Evolutionary conservation across 2,329 filamentous ascomycete species (phyloP), one percentile per base, ranked within the genome.

Genomic region (Neofusicoccum laricinum): DNA sequence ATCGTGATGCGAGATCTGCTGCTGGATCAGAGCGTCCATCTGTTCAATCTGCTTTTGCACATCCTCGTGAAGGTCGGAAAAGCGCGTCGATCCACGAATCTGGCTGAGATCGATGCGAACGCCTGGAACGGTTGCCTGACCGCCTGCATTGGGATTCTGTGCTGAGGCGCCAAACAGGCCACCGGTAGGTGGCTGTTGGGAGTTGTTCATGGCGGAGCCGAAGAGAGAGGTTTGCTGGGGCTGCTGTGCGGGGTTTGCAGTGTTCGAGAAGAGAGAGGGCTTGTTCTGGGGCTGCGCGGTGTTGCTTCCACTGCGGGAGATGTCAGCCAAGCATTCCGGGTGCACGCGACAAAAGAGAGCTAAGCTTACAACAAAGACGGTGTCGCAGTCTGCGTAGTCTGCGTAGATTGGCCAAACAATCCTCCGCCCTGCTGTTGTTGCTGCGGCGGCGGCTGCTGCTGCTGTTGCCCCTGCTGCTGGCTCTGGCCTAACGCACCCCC

Each of bases 21-120:
- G 84, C 70, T 92, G 86, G 70, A 99, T 94, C 68, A 89, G 87
- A 65, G 86, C 85, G 77, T 99, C 94, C 67, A 96, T 87, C 10
- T 83, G 79, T 67, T 91, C 87, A 67, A 99, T 90, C 69, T 92
- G 81, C 67, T 88, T 86, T 73, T 96, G 92, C 15, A 97, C 82
- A 34, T 91, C 87, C 69, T 94, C 90, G 66, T 91, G 87, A 32
- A 97, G 88, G 76, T 97, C 94, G 73, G 93, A 92, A 81, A 95
- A 97, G 67, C 95, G 91, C 3, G 93, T 97, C 0, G 93, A 96
- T 15, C 90, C 90, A 61, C 92, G 88, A 66, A 98, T 70, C 64
- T 66, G 40, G 61, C 65, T 51, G 19, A 65, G 40, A 30, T 65
- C 64, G 43, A 65, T 65, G 41, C 51, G 51, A 2, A 65, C 64